Base-by-base conservation (phyloP, 495 filamentous ascomycete species). In the Hypoxylon crocopeplum region DNA sequence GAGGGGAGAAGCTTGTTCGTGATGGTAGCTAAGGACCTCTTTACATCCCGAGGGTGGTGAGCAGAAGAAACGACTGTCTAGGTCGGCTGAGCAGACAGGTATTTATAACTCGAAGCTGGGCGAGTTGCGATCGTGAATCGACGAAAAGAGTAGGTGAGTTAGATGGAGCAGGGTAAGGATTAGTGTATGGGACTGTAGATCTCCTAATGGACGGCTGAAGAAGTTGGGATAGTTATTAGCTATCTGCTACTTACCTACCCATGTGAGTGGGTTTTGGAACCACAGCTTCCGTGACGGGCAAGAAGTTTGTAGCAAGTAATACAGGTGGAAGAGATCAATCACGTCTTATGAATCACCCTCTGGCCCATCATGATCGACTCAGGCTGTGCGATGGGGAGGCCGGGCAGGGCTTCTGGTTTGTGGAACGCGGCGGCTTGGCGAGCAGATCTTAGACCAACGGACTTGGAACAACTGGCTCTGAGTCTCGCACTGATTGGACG, bases 261-360 rank as follows among this genome's bases (percentile, higher is more conserved):
- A 49, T 59, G 45, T 21, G 37, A 48, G 55, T 59, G 55, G 61
- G 16, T 50, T 41, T 45, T 50, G 10, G 32, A 22, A 51, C n/a
- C 38, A 33, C 33, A 64, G 55, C 61, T 64, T 32, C 61, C 55
- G 38, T 59, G 58, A 59, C 10, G 45, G 61, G 61, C 15, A 64
- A 54, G 34, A 27, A 45, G 20, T 48, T 42, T 3, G 16, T 27
- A 54, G 22, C 24, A 40, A 50, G 48, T 54, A 32, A 58, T 54
- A 49, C 36, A 27, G 22, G 16, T 24, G 29, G 47, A 42, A 44
- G 38, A 48, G 39, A 34, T 49, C 54, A 55, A 59, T 54, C 61
- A 59, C 61, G 54, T 59, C 61, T 55, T 64, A 36, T 36, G 13
- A 49, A 22, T 46, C 39, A 39, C 20, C 38, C 7, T 48, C 51